phyloP scores from a whole-genome alignment of 225 moss, liverwort and hornwort species.

The Climacium dendroides region DNA sequence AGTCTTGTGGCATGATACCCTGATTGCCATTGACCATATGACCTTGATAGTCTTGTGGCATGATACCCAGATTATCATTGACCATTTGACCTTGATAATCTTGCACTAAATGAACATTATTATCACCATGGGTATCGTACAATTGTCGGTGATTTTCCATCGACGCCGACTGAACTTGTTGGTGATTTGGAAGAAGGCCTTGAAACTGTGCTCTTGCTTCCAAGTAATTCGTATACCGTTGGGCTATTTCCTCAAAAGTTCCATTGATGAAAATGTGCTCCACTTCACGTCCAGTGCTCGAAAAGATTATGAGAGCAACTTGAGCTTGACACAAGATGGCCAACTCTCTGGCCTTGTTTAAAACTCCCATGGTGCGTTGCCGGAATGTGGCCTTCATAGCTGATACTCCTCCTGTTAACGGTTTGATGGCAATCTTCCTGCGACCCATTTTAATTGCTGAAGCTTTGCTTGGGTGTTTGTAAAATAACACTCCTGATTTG shows the following conservation, averaged over 20 bases:
- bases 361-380: neutral
- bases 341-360: neutral
- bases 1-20: no score
- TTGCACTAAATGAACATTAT: neutral
- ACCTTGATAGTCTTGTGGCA: neutral
- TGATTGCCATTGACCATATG: no score
- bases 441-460: neutral
- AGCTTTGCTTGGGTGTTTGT: neutral
- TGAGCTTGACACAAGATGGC: neutral
- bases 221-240: neutral
- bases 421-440: neutral
- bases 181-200: no score
- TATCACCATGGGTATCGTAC: fast-evolving
- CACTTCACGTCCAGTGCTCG: neutral
- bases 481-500: neutral
- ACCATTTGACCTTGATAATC: neutral
- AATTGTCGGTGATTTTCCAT: neutral
- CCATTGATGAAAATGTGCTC: neutral
- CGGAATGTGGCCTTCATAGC: neutral
- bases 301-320: neutral
- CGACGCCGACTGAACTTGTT: neutral
- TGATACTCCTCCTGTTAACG: neutral
- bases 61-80: neutral
- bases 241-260: neutral
- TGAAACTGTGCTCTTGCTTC: fast-evolving